Base-by-base conservation (phyloP, 2,329 filamentous ascomycete genomes). In the Simplicillium aogashimaense region DNA sequence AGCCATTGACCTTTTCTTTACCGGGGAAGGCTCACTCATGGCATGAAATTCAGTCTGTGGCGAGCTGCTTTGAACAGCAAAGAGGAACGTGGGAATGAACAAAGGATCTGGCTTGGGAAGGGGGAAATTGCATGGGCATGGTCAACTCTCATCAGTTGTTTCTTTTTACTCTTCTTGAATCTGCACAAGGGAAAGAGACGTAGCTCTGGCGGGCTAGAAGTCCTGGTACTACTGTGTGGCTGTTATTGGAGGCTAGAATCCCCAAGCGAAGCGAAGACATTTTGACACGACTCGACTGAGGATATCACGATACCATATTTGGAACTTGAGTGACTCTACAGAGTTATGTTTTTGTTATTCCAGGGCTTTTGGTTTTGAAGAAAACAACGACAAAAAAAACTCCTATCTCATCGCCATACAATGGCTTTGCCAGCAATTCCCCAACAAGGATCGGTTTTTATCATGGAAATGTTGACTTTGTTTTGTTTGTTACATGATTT, bases 101-200 rank as follows among this genome's bases (percentile, higher is more conserved):
- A 53, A 49, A 57, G 56, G 57, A 59, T 56, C 61, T 58, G 51
- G 54, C 48, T 51, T 50, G 56, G 50, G 53, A 55, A 55, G 55
- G 54, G 52, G 53, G 59, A 60, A 60, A 58, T 59, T 61, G 56
- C 56, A 55, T 53, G 59, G 33, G 56, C 56, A 59, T 56, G 55
- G 57, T 53, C 46, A 50, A 33, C 33, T 49, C 51, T 55, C 51
- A 52, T 49, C 48, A 49, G 47, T 58, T 49, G 47, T 53, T 52
- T 46, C 46, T 52, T 49, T 43, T 14, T 35, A 15, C 13, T 33
- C 5, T 7, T 33, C 12, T 35, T 15, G 33, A 25, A 25, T 9
- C 5, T 25, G 20, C 20, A 25, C 20, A 9, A 25, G 20, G 20
- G 20, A 9, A 25, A 25, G 9, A 25, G 20, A 25, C 20, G 6